phyloP scores from a whole-genome alignment of 495 filamentous ascomycete genomes.

The Xylaria telfairii region DNA sequence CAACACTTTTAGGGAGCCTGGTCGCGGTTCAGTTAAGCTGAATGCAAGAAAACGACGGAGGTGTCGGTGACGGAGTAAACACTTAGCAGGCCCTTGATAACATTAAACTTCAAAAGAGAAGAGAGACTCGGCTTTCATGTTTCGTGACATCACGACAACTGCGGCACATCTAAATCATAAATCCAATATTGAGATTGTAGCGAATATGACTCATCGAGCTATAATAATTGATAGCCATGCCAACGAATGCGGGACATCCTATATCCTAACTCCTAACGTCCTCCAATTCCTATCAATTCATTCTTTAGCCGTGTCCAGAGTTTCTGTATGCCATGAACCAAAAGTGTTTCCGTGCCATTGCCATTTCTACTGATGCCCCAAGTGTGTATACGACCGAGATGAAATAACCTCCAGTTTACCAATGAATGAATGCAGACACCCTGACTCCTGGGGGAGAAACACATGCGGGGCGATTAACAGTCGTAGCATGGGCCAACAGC shows the following conservation, averaged over 20 bases:
- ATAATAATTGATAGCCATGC: background rate
- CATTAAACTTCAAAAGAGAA: background rate
- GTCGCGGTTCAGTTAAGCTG: background rate
- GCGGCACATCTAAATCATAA: background rate
- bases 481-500: background rate
- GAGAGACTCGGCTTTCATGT: background rate
- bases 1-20: background rate
- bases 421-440: conserved; percentile 20
- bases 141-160: background rate
- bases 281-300: background rate
- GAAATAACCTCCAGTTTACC: background rate
- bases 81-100: background rate
- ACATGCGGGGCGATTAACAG: background rate
- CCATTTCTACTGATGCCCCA: conserved; percentile 6
- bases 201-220: background rate
- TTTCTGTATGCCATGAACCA: background rate
- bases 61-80: background rate
- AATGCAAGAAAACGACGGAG: background rate
- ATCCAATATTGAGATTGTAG: background rate
- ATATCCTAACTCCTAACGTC: background rate
- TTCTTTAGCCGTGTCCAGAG: background rate
- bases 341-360: background rate
- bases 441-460: conserved; percentile 3
- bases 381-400: background rate
- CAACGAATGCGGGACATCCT: background rate